phyloP scores from a whole-genome alignment of 805 yeast species.

The Candida qinlingensis region DNA sequence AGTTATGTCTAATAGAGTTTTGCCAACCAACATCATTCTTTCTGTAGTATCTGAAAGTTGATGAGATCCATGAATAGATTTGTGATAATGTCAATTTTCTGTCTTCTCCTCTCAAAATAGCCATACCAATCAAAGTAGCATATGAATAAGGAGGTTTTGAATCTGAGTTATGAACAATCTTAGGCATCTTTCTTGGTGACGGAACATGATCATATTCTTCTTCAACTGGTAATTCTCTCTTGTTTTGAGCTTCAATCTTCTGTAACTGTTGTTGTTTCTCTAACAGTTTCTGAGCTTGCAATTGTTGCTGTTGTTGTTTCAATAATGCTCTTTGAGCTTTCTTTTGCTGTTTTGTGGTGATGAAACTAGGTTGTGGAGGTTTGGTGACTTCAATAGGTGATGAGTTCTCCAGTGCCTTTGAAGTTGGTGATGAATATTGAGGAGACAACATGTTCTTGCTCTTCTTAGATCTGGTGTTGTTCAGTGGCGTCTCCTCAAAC shows the following conservation, averaged over 20 bases:
- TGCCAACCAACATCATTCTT: conserved; percentile 95
- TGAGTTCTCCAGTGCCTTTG: not conserved
- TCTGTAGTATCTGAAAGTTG: conserved; percentile 76
- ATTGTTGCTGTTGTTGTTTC: conserved; percentile 5
- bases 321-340: conserved; percentile 10
- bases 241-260: not conserved
- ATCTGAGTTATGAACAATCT: conserved; percentile 15
- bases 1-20: conserved; percentile 90
- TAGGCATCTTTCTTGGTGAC: conserved; percentile 22
- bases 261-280: not conserved
- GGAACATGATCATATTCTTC: conserved; percentile 13
- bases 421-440: conserved; percentile 24
- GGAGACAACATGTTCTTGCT: conserved; percentile 23
- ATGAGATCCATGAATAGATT: conserved; percentile 88
- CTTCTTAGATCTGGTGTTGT: conserved; percentile 18
- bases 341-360: conserved; percentile 12
- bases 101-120: conserved; percentile 74
- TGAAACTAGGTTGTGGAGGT: conserved; percentile 23
- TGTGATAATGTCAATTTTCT: conserved; percentile 73
- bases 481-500: conserved; percentile 22
- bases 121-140: conserved; percentile 91
- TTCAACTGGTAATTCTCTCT: conserved; percentile 7
- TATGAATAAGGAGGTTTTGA: conserved; percentile 89
- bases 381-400: conserved; percentile 10
- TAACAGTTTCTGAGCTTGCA: conserved; percentile 1